Percentiles rank a stretch among this genome's conserved stretches.
These are phyloP conservation scores for Cladophialophora carrionii DNA, from an alignment of 2,329 filamentous ascomycete species.

Conservation along the genomic window DNA sequence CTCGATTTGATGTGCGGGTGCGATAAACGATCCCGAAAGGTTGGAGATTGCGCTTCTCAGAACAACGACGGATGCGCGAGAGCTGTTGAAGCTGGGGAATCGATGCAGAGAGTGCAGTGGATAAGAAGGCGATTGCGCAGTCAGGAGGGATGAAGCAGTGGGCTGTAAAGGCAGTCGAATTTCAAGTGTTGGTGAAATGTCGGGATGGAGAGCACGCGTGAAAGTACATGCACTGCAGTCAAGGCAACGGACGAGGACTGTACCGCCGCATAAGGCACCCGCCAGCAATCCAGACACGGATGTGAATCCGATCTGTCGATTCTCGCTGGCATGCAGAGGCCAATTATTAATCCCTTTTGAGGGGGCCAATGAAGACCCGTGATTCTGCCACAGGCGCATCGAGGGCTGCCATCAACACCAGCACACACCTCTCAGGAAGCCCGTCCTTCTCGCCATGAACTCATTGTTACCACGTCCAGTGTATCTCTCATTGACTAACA, in stretches of 20 bases:
- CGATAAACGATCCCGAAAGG: slow-evolving; percentile 22
- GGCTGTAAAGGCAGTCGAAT: not conserved
- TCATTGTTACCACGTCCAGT: not conserved
- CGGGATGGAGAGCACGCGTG: slow-evolving; percentile 4
- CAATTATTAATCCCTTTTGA: not conserved
- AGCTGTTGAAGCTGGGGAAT: not conserved
- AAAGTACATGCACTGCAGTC: not conserved
- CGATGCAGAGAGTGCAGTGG: not conserved
- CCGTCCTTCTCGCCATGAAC: not conserved
- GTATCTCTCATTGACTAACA: slow-evolving; percentile 3
- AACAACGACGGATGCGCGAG: not conserved
- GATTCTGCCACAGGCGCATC: not conserved
- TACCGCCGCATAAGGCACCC: slow-evolving; percentile 4
- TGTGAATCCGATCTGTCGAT: slow-evolving; percentile 9
- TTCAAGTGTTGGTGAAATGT: slow-evolving; percentile 7
- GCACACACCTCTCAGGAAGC: not conserved
- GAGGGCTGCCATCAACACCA: not conserved
- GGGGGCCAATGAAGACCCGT: not conserved
- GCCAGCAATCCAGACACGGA: slow-evolving; percentile 4
- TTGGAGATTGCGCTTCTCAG: slow-evolving; percentile 6
- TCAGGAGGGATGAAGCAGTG: not conserved
- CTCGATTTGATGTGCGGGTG: slow-evolving; percentile 24
- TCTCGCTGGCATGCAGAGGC: not conserved
- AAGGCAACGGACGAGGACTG: not conserved
- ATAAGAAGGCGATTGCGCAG: not conserved